Percentiles rank a stretch among this genome's conserved stretches.
Evolutionary conservation across 768 basidiomycete species (phyloP).

Genomic region (Suillus tomentosus): DNA sequence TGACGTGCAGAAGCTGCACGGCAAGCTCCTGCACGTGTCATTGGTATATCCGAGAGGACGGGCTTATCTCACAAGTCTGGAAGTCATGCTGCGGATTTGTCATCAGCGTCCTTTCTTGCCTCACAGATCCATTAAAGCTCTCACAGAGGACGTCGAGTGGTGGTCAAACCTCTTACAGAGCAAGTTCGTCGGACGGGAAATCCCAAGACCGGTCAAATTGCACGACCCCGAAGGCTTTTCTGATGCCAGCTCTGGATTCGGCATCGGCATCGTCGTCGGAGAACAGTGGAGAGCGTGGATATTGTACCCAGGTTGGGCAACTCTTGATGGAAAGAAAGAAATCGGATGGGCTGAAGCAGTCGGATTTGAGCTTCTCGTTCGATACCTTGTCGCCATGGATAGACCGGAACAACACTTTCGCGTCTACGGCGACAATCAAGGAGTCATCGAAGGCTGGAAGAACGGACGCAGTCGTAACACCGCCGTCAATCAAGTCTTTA

Average conservation of each 20-base stretch:
- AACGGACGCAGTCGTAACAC: constrained; percentile 9
- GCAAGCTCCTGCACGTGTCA: too few relatives aligned
- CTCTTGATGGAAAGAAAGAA: neutral
- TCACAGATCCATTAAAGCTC: too few relatives aligned
- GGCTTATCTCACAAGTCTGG: too few relatives aligned
- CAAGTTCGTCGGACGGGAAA: neutral
- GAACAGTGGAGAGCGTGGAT: constrained; percentile 23
- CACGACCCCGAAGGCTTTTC: constrained; percentile 9
- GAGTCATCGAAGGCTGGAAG: constrained; percentile 20
- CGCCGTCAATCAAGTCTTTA: constrained; percentile 20
- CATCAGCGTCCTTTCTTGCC: too few relatives aligned
- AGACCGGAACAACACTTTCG: neutral
- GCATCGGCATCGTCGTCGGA: constrained; percentile 23
- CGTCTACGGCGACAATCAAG: neutral
- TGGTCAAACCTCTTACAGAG: too few relatives aligned
- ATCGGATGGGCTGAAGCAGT: neutral
- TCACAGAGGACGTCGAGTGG: too few relatives aligned
- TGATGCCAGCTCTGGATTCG: constrained; percentile 19
- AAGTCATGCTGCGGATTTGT: too few relatives aligned
- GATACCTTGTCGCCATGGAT: neutral
- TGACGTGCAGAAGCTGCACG: constrained; percentile 16
- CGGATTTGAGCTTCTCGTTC: neutral
- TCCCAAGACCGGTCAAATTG: neutral
- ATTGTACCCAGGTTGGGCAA: neutral
- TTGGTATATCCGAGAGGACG: too few relatives aligned